phyloP scores from a whole-genome alignment of 2,329 filamentous ascomycete species.

The Waltergamsia citrina region DNA sequence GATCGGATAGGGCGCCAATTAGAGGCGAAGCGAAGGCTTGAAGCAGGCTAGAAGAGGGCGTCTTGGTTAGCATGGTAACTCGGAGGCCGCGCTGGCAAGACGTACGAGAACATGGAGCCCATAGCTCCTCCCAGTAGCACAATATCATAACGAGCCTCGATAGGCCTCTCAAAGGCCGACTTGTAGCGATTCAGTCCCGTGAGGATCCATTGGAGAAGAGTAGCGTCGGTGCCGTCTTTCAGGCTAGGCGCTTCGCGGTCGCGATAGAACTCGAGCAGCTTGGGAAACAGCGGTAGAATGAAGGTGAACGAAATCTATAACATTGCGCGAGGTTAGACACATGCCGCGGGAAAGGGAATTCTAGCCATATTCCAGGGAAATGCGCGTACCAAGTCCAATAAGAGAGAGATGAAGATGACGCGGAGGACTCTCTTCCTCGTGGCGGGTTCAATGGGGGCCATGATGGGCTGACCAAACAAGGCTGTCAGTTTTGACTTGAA shows the following conservation, averaged over 20 bases:
- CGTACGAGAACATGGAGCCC: conserved; percentile 76
- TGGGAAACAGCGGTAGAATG: conserved; percentile 91
- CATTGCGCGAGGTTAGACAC: not conserved
- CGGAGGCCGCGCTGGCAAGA: not conserved
- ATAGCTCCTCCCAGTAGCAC: conserved; percentile 89
- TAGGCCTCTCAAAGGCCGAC: conserved; percentile 80
- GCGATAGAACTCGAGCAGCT: conserved; percentile 92
- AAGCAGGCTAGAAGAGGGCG: conserved; percentile 55
- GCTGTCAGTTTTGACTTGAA: not conserved
- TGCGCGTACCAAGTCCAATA: conserved; percentile 72
- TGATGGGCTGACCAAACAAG: conserved; percentile 19
- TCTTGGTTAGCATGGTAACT: conserved; percentile 1
- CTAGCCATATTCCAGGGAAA: conserved; percentile 1
- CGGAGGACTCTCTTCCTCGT: conserved; percentile 72
- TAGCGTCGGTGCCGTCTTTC: conserved; percentile 35
- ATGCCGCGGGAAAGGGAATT: conserved; percentile 3
- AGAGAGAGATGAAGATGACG: conserved; percentile 80
- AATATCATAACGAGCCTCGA: conserved; percentile 95
- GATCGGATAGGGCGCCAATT: conserved; percentile 82
- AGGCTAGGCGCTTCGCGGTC: conserved; percentile 59
- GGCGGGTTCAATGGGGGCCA: conserved; percentile 38
- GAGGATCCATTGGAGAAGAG: conserved; percentile 71
- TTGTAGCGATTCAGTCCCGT: conserved; percentile 89
- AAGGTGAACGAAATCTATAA: conserved; percentile 92
- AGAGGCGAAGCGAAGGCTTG: conserved; percentile 88